These are phyloP conservation scores for Tolypocladium paradoxum DNA, from an alignment of 2,329 filamentous ascomycete species.

Conservation along the genomic window DNA sequence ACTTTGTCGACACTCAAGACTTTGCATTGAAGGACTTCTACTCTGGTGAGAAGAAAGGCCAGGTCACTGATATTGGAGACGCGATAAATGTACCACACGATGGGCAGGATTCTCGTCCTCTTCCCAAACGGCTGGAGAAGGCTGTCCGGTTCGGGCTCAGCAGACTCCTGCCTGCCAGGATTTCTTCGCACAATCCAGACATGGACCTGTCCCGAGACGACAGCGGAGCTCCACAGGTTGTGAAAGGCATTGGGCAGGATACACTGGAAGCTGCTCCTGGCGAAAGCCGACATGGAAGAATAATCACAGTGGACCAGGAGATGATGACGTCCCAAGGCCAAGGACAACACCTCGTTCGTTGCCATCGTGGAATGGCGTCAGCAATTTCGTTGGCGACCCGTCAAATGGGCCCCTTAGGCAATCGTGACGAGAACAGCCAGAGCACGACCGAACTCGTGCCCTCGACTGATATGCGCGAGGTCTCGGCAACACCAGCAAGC, in stretches of 20 bases:
- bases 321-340: neutral
- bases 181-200: neutral
- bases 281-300: neutral
- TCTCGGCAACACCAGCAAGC: neutral
- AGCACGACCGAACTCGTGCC: neutral
- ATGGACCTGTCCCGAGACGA: neutral
- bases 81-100: neutral
- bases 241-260: neutral
- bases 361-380: neutral
- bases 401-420: neutral
- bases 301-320: neutral
- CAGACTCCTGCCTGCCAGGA: constrained; percentile 3
- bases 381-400: neutral
- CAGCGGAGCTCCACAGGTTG: no score
- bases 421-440: neutral
- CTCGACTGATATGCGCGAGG: neutral
- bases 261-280: neutral
- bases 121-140: constrained; percentile 19
- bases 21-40: neutral
- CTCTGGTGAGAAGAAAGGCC: neutral
- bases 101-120: constrained; percentile 10
- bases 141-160: constrained; percentile 10
- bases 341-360: neutral
- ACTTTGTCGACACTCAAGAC: neutral
- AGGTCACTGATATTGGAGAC: constrained; percentile 1